These are phyloP conservation scores for Zygosaccharomyces kombuchaensis DNA, from an alignment of 805 yeast genomes.

Conservation along the genomic window DNA sequence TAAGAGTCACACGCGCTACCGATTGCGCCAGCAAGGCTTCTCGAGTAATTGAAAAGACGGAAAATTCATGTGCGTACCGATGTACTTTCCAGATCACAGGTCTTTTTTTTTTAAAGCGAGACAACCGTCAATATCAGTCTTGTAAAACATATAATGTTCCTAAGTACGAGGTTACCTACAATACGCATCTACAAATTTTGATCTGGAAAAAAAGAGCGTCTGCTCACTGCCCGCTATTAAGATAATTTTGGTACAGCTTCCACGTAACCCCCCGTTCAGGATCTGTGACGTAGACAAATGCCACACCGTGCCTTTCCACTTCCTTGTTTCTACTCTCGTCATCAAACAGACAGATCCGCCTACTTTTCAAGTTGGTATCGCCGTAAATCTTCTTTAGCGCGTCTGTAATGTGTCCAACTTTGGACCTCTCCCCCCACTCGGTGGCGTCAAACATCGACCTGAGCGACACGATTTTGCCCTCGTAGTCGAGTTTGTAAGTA, in stretches of 20 bases:
- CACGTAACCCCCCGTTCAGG: conserved; percentile 55
- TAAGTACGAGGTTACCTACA: background rate
- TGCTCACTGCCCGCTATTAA: conserved; percentile 15
- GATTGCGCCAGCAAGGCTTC: conserved; percentile 28
- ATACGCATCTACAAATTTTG: background rate
- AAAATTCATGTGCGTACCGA: conserved; percentile 39
- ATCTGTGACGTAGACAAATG: conserved; percentile 59
- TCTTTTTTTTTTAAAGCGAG: too few species aligned
- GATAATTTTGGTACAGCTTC: conserved; percentile 45
- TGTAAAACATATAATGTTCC: too few species aligned
- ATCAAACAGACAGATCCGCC: conserved; percentile 52
- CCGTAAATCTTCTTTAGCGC: conserved; percentile 49
- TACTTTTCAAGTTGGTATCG: conserved; percentile 46
- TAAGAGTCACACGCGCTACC: conserved; percentile 30
- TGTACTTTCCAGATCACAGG: too few species aligned
- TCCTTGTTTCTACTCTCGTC: conserved; percentile 78
- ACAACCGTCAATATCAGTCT: too few species aligned
- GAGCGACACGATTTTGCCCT: conserved; percentile 31
- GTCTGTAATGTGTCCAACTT: conserved; percentile 52
- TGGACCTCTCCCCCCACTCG: conserved; percentile 68
- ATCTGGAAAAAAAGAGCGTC: background rate
- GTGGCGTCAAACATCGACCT: conserved; percentile 46
- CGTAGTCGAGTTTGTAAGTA: conserved; percentile 45
- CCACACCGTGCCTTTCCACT: conserved; percentile 65
- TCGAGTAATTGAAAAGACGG: conserved; percentile 30